phyloP scores from a whole-genome alignment of 495 filamentous ascomycete species.

The Podospora anserina region DNA sequence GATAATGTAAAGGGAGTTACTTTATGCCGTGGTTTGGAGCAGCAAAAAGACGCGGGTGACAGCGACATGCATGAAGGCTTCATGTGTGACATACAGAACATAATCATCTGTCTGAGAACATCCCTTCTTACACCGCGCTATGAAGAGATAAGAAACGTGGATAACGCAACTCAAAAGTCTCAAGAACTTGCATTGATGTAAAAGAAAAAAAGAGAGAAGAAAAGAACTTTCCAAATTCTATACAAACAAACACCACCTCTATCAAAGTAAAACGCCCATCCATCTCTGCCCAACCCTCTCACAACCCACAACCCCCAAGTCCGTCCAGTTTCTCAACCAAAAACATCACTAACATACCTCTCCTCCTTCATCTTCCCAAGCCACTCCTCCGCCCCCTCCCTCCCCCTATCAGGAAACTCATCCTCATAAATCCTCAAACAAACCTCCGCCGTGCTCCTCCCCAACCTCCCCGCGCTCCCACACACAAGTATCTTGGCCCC shows the following conservation, averaged over 20 bases:
- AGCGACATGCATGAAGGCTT: no score
- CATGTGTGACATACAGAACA: no score
- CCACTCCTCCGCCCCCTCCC: conserved; percentile 49
- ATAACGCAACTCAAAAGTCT: no score
- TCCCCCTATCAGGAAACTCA: conserved; percentile 31
- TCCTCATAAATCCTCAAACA: conserved; percentile 48
- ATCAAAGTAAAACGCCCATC: neutral
- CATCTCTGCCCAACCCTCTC: neutral
- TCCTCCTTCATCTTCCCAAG: conserved; percentile 52
- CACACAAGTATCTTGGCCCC: conserved; percentile 62
- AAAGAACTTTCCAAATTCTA: neutral
- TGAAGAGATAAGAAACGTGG: no score
- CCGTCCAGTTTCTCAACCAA: conserved; percentile 35
- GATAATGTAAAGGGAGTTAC: no score
- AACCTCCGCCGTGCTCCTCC: conserved; percentile 45
- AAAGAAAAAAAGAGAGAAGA: neutral
- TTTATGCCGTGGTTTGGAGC: no score
- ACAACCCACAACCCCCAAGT: neutral
- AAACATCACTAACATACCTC: conserved; percentile 62
- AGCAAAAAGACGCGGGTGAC: no score
- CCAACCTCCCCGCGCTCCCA: conserved; percentile 50
- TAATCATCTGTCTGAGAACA: no score
- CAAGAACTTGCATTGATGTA: no score
- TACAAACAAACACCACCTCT: neutral
- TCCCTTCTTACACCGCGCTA: no score